These are phyloP conservation scores for Modicella reniformis DNA, from an alignment of 371 early-diverging fungal species.

Conservation along the genomic window DNA sequence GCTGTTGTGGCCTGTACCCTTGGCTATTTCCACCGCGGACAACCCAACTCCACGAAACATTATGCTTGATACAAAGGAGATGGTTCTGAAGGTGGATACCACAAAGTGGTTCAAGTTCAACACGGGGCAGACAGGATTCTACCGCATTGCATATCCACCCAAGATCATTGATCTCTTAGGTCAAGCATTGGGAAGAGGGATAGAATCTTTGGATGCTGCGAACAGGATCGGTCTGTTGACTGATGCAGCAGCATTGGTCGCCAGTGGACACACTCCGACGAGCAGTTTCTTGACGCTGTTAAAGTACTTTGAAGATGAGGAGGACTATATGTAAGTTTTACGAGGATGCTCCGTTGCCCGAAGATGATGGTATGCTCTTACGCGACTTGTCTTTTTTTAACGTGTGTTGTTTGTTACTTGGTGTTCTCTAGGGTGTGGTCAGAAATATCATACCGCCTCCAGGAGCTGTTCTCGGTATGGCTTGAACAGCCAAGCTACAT, in stretches of 20 bases:
- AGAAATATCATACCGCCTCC: conserved; percentile 60
- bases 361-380: too few relatives aligned
- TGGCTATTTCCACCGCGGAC: conserved; percentile 54
- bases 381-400: too few relatives aligned
- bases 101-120: conserved; percentile 73
- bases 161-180: conserved; percentile 59
- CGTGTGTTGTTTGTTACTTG: not conserved
- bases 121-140: conserved; percentile 71
- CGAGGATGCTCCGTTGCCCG: too few relatives aligned
- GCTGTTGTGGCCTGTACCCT: conserved; percentile 81
- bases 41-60: conserved; percentile 42
- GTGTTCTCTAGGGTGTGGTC: conserved; percentile 58
- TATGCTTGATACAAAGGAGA: conserved; percentile 48
- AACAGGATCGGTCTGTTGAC: conserved; percentile 74
- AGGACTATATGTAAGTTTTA: conserved; percentile 65
- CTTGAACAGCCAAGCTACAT: conserved; percentile 63
- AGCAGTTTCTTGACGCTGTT: conserved; percentile 71
- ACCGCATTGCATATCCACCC: conserved; percentile 71
- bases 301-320: conserved; percentile 68
- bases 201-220: conserved; percentile 51
- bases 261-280: conserved; percentile 67
- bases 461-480: conserved; percentile 57
- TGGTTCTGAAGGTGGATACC: conserved; percentile 47
- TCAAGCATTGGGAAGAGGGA: conserved; percentile 45
- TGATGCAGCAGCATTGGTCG: conserved; percentile 73